Percentiles rank a stretch among this genome's conserved stretches.
Evolutionary conservation across 352 stramenopile genomes (phyloP).

Genomic region (Phytopythium helicoides): DNA sequence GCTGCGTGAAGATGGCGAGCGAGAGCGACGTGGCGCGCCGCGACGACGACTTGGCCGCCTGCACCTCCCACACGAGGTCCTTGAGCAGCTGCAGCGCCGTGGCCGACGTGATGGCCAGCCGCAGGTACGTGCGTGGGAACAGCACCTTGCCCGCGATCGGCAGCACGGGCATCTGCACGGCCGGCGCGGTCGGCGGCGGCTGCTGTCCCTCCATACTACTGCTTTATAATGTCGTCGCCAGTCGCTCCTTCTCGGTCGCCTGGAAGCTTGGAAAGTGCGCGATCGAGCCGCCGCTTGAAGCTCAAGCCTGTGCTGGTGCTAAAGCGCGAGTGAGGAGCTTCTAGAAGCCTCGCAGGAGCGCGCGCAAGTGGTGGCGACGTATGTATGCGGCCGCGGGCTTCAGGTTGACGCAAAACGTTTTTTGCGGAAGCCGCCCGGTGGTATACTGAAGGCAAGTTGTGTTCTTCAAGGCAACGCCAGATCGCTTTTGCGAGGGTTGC

Average conservation of each 20-base stretch:
- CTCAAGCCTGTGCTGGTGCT: background rate
- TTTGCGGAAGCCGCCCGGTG: no score
- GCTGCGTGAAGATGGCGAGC: constrained; percentile 65
- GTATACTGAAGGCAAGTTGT: background rate
- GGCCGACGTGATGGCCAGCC: constrained; percentile 59
- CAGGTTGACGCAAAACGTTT: constrained; percentile 7
- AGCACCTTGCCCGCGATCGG: constrained; percentile 69
- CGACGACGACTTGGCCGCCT: constrained; percentile 42
- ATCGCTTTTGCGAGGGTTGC: background rate
- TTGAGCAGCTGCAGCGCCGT: constrained; percentile 73
- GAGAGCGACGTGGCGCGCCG: constrained; percentile 36
- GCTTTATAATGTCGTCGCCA: no score
- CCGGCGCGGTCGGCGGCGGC: constrained; percentile 10
- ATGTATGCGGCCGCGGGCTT: no score
- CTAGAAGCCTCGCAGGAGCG: no score
- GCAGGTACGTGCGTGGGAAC: constrained; percentile 74
- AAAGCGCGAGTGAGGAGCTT: background rate
- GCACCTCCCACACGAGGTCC: constrained; percentile 74
- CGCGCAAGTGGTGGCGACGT: background rate
- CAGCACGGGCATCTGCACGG: constrained; percentile 58
- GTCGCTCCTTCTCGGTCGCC: background rate
- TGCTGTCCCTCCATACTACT: constrained; percentile 10
- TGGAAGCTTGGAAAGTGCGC: constrained; percentile 4
- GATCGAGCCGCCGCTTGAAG: background rate
- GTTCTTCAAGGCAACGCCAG: background rate